Percentiles rank a stretch among this genome's conserved stretches.
Conservation (phyloP, 129 eudicot genomes). For the Lonicera japonica region DNA sequence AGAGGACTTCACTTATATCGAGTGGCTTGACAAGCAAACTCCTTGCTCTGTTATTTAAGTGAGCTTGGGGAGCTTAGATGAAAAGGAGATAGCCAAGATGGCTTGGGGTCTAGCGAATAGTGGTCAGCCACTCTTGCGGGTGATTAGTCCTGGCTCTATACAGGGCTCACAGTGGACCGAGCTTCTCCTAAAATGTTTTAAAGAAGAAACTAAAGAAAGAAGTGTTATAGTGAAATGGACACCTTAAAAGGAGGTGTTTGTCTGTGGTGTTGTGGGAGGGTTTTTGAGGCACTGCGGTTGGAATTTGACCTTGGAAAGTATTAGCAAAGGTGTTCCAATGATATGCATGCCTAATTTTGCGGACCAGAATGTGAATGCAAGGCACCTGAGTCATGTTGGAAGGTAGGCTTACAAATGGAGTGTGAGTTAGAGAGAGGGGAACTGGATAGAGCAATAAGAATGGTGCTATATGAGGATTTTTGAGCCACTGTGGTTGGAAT, state of each 20-base stretch:
- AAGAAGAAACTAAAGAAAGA: conserved; percentile 21
- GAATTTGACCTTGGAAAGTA: conserved; percentile 8
- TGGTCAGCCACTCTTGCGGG: conserved; percentile 44
- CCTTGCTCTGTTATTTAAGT: conserved; percentile 44
- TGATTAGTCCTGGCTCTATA: conserved; percentile 37
- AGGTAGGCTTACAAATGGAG: conserved; percentile 39
- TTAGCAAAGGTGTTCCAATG: conserved; percentile 42
- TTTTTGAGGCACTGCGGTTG: conserved; percentile 61
- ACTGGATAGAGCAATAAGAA: conserved; percentile 19
- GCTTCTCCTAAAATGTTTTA: conserved; percentile 33
- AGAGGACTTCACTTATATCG: conserved; percentile 32
- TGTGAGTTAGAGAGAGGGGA: conserved; percentile 22
- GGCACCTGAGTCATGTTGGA: conserved; percentile 36
- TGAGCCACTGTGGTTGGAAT: too few species aligned
- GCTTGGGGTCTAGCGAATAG: conserved; percentile 55
- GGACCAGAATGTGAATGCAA: conserved; percentile 38
- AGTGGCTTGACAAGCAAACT: conserved; percentile 53
- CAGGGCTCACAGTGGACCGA: conserved; percentile 31
- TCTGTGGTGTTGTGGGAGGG: conserved; percentile 42
- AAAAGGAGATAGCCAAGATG: conserved; percentile 30
- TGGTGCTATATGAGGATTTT: too few species aligned
- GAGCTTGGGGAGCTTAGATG: conserved; percentile 52
- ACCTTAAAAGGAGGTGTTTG: conserved; percentile 44
- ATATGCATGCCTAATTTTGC: conserved; percentile 36
- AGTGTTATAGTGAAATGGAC: conserved; percentile 49